Percentiles rank a stretch among this genome's conserved stretches.
These are phyloP conservation scores for Leccinum obscurum DNA, from an alignment of 768 basidiomycete genomes.

Conservation along the genomic window DNA sequence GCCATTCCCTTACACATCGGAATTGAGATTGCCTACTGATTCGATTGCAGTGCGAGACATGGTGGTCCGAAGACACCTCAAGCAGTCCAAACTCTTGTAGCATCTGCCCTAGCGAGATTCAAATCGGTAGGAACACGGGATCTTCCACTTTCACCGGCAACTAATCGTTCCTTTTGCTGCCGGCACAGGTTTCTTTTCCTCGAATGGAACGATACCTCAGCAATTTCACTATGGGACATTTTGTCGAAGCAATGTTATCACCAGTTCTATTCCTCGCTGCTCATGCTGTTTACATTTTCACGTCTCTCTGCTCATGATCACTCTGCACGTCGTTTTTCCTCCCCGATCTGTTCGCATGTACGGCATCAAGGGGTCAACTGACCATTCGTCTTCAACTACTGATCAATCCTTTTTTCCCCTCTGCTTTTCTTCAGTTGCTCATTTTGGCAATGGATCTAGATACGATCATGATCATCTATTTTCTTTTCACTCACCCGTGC, in stretches of 20 bases:
- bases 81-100: conserved; percentile 69
- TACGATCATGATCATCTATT: not conserved
- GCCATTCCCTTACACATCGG: conserved; percentile 21
- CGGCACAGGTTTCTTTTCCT: conserved; percentile 7
- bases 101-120: not conserved
- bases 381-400: not conserved
- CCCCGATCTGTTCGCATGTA: not conserved
- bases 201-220: conserved; percentile 4
- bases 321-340: not conserved
- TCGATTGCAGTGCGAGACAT: conserved; percentile 64
- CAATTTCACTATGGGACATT: conserved; percentile 7
- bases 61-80: conserved; percentile 78
- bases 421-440: not conserved
- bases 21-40: conserved; percentile 5
- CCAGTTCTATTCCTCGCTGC: conserved; percentile 10
- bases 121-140: conserved; percentile 8
- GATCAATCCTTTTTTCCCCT: no score
- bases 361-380: not conserved
- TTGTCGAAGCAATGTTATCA: conserved; percentile 16
- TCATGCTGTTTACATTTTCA: conserved; percentile 15
- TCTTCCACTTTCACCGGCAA: not conserved
- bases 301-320: not conserved
- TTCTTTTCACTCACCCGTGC: not conserved
- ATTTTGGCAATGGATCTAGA: not conserved
- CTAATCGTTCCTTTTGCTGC: conserved; percentile 5